Conservation (phyloP, 2,329 filamentous ascomycete species). For the Myriangium duriaei region DNA sequence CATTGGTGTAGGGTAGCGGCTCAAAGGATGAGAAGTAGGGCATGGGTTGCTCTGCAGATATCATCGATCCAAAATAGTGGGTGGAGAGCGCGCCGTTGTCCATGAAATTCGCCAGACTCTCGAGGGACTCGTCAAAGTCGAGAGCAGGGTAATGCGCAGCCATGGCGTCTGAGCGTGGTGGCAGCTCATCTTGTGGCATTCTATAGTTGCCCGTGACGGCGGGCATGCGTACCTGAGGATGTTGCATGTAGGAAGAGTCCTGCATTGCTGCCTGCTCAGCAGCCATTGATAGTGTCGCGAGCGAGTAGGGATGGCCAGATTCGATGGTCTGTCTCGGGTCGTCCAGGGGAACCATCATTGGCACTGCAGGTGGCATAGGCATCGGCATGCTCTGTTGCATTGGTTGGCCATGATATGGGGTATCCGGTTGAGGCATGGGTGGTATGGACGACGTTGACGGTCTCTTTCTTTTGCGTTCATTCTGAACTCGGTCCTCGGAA, state of each 20-base stretch:
- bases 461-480: slow-evolving; percentile 12
- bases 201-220: background rate
- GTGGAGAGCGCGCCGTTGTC: slow-evolving; percentile 26
- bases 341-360: slow-evolving; percentile 7
- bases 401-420: background rate
- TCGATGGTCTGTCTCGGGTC: slow-evolving; percentile 5
- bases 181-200: background rate
- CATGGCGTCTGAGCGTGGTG: slow-evolving; percentile 1
- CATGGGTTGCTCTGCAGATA: slow-evolving; percentile 30
- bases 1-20: slow-evolving; percentile 22
- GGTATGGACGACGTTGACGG: slow-evolving; percentile 11
- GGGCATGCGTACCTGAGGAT: slow-evolving; percentile 2
- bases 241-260: slow-evolving; percentile 10
- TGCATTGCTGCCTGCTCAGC: slow-evolving; percentile 29
- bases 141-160: slow-evolving; percentile 9
- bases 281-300: slow-evolving; percentile 29
- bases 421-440: slow-evolving; percentile 7
- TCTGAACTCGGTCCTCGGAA: background rate
- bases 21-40: slow-evolving; percentile 30
- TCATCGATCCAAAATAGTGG: slow-evolving; percentile 28
- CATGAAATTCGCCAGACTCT: slow-evolving; percentile 27
- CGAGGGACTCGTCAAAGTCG: slow-evolving; percentile 23
- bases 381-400: slow-evolving; percentile 11
- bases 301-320: slow-evolving; percentile 16
- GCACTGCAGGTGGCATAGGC: slow-evolving; percentile 8